Evolutionary conservation across 345 rosid genomes (phyloP).

Genomic region (Trapa incisa): DNA sequence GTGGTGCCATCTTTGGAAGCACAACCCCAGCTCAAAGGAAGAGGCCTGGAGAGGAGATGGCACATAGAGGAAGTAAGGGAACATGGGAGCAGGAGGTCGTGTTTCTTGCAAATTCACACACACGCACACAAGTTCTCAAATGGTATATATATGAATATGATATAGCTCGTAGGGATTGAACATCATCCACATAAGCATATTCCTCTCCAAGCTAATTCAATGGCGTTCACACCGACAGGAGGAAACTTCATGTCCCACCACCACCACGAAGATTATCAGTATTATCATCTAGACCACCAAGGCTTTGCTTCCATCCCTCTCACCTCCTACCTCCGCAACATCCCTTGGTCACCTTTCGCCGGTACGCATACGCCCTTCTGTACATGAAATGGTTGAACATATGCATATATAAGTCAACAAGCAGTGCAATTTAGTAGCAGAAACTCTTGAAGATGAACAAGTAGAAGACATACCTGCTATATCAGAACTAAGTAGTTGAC

Average conservation of each 20-base stretch:
- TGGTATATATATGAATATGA: too few species aligned
- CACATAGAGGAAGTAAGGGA: constrained; percentile 1
- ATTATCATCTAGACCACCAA: constrained; percentile 1
- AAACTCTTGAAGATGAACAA: too few species aligned
- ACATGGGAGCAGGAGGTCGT: constrained; percentile 13
- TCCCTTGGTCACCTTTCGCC: constrained; percentile 3
- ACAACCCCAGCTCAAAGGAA: neutral
- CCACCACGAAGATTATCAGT: neutral
- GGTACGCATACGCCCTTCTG: neutral
- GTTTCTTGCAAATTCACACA: neutral
- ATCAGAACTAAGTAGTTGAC: too few species aligned
- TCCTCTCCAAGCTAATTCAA: neutral
- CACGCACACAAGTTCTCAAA: neutral
- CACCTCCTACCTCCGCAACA: neutral
- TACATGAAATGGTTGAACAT: too few species aligned
- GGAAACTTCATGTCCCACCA: constrained; percentile 10
- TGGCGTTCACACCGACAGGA: constrained; percentile 11
- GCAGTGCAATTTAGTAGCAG: too few species aligned
- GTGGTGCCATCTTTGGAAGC: neutral
- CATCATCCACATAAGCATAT: neutral
- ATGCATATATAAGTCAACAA: too few species aligned
- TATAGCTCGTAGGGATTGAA: neutral
- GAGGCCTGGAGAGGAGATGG: neutral
- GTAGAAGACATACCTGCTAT: too few species aligned
- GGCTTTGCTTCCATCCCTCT: constrained; percentile 1